Evolutionary conservation across 257 asterid species (phyloP).

Genomic region (Haberlea rhodopensis): DNA sequence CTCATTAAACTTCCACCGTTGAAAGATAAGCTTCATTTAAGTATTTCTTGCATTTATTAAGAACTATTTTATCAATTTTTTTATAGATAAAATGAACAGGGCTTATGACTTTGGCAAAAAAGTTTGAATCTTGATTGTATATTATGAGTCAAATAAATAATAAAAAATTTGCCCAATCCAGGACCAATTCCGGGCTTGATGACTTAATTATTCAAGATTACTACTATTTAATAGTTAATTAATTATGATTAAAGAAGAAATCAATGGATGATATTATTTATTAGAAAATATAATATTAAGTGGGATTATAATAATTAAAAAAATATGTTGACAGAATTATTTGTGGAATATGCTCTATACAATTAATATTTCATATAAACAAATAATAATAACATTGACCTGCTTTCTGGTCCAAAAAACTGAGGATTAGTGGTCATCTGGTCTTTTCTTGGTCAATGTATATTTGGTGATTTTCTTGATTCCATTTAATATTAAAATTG

Average conservation of each 20-base stretch:
- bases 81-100: no score
- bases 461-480: no score
- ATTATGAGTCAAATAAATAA: no score
- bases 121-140: neutral
- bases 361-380: no score
- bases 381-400: neutral
- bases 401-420: neutral
- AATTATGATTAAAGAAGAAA: neutral
- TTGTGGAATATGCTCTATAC: neutral
- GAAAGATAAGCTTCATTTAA: slow-evolving; percentile 2
- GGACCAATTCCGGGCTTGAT: neutral
- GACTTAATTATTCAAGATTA: neutral
- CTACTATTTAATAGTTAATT: neutral
- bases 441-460: neutral
- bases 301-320: neutral
- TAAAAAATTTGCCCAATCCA: neutral
- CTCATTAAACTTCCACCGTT: neutral
- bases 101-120: neutral
- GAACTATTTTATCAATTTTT: no score
- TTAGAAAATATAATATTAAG: neutral
- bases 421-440: neutral
- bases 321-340: neutral
- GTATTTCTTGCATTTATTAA: neutral
- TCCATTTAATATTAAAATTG: no score
- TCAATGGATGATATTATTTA: neutral